phyloP scores from a whole-genome alignment of 78 protist species.

The Tieghemostelium lacteum region DNA sequence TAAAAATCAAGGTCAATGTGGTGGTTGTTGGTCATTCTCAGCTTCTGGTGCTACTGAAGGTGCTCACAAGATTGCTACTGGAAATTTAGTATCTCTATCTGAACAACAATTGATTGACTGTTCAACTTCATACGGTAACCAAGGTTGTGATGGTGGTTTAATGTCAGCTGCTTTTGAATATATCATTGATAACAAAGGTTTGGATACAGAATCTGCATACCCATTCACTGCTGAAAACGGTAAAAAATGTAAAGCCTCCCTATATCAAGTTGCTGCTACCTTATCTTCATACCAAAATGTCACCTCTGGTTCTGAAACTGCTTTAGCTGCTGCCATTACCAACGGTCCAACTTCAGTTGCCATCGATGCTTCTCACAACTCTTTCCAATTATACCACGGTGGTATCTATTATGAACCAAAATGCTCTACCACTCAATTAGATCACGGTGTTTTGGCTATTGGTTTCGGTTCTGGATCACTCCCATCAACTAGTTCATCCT shows the following conservation, averaged over 20 bases:
- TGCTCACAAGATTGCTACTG: conserved; percentile 52
- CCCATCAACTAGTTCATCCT: conserved; percentile 4
- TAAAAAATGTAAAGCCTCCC: background rate
- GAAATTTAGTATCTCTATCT: conserved; percentile 45
- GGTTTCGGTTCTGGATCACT: no score
- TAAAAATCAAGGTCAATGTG: conserved; percentile 45
- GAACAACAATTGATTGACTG: background rate
- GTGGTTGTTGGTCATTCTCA: conserved; percentile 47
- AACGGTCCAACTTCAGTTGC: conserved; percentile 85
- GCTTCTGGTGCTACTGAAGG: conserved; percentile 37
- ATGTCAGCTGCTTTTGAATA: conserved; percentile 64
- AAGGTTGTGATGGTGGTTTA: conserved; percentile 88
- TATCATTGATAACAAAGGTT: conserved; percentile 60
- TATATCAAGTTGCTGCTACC: background rate
- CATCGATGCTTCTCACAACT: conserved; percentile 82
- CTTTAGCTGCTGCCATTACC: conserved; percentile 14
- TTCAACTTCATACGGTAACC: background rate
- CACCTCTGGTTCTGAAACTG: conserved; percentile 60
- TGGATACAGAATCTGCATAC: conserved; percentile 86
- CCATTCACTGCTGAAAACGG: conserved; percentile 64
- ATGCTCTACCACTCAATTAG: conserved; percentile 79
- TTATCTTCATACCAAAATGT: conserved; percentile 19
- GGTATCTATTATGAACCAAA: conserved; percentile 64
- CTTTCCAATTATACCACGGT: conserved; percentile 85
- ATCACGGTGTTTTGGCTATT: conserved; percentile 92